Conservation (phyloP, 2,329 filamentous ascomycete genomes). For the Microascus cirrosus region DNA sequence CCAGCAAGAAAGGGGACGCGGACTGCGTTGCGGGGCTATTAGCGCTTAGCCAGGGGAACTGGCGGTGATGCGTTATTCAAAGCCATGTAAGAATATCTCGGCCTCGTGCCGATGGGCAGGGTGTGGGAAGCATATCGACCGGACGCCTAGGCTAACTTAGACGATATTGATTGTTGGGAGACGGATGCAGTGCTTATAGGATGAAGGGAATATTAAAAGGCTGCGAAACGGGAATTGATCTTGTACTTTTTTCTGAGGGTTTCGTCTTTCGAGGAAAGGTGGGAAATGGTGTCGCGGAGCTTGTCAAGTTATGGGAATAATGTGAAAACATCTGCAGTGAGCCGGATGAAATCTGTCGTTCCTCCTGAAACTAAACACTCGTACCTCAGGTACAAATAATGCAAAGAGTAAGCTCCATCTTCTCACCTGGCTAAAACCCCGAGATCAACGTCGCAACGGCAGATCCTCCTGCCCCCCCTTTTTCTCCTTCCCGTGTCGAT, state of each 20-base stretch:
- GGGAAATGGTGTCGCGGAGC: background rate
- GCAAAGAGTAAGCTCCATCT: background rate
- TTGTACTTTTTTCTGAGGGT: background rate
- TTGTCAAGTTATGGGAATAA: background rate
- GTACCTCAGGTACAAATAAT: background rate
- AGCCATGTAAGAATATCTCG: background rate
- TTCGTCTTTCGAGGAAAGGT: background rate
- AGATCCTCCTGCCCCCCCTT: background rate
- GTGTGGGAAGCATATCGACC: background rate
- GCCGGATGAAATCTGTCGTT: background rate
- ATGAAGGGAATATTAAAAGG: background rate
- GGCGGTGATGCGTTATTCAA: constrained; percentile 28
- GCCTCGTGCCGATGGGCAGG: background rate
- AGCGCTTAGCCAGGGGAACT: constrained; percentile 85
- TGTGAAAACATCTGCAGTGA: no score
- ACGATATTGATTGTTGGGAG: background rate
- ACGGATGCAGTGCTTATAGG: background rate
- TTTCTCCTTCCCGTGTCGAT: background rate
- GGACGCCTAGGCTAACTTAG: no score
- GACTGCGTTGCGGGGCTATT: constrained; percentile 84
- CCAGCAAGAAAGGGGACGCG: constrained; percentile 68
- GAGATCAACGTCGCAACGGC: background rate
- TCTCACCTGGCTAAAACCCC: background rate
- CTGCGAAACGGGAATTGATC: background rate
- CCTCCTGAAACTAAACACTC: background rate